Evolutionary conservation across 805 yeast species (phyloP), one percentile per base, ranked within the genome.

Genomic region (Saturnispora sanitii): DNA sequence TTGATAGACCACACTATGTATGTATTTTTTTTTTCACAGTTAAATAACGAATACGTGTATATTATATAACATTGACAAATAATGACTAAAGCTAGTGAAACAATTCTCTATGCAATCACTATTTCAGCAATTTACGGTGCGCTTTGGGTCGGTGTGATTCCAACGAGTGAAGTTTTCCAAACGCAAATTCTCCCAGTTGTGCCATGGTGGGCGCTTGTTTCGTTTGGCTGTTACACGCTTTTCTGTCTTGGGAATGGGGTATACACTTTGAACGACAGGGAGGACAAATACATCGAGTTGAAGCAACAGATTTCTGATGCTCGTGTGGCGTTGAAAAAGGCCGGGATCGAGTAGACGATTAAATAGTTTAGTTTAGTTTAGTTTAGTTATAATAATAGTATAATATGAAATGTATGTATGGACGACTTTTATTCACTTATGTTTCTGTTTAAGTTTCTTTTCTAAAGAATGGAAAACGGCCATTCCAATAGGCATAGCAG

Each of bases 381-480:
- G 12, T 9, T 16, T 32, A 32, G 9, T 13, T 32, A 32, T 11
- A 15, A 12, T 11, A 16, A 30, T 11, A 6, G 15, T 27, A 12
- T n/a, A 15, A 4, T 17, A 19, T 20, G 21, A 30, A 27, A 29
- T n/a, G n/a, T n/a, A n/a, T n/a, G n/a, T n/a, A n/a, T n/a, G n/a
- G n/a, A n/a, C n/a, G n/a, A 16, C 16, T 27, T n/a, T 16, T 12
- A 7, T 11, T 11, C 30, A 27, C 33, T 22, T 28, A 21, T 13
- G 27, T 22, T 35, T 28, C 29, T 31, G 33, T 53, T 47, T 77
- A 54, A 82, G 61, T 53, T 67, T 66, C 61, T 76, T 77, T 59
- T 88, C 96, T 38, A 86, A 75, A 49, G 82, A 81, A 1, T 94
- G 86, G 66, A 88, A 90, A 4, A 76, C 96, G 44, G 75, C 70